Base-by-base conservation (phyloP, 2,329 filamentous ascomycete species). In the Diaporthe destruens region DNA sequence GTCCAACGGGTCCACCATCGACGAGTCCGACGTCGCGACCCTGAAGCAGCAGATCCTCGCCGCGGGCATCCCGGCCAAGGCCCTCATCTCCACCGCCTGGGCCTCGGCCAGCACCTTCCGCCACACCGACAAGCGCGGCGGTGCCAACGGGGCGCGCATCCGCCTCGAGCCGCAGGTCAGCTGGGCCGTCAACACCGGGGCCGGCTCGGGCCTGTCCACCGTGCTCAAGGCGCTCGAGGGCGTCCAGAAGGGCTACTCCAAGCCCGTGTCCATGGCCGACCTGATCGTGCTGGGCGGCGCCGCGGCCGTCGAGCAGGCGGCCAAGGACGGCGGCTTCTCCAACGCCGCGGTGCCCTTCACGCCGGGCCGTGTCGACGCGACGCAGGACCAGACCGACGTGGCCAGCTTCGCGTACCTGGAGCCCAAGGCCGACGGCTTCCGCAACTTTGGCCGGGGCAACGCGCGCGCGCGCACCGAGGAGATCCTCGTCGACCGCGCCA, bases 121-220 rank as follows among this genome's bases (percentile, higher is more conserved):
- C 74, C 87, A 88, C 76, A 88, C 89, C 76, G 92, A 94, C 85
- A 94, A 94, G 88, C 92, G 92, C 76, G 92, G 92, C 76, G 92
- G 92, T 79, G 92, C 92, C 82, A 94, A 94, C 77, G 92, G 92
- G 77, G 92, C 89, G 25, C 92, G 92, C 77, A 93, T 94, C 77
- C 90, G 91, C 55, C 90, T 94, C 20, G 84, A 87, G 74, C 92
- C 92, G 29, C 90, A 92, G 84, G 89, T 89, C 77, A 84, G 88
- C 80, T 94, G 92, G 92, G 83, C 89, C 78, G 86, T 90, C 78
- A 94, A 94, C 87, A 92, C 93, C 84, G 91, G 91, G 25, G 92
- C 92, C 84, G 91, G 91, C 36, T 77, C 85, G 3, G 87, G 91
- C 81, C 84, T 94, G 49, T 81, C 83, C 63, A 82, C 90, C 79